These are phyloP conservation scores for Verruconis gallopava DNA, from an alignment of 2,329 filamentous ascomycete species.

Conservation along the genomic window DNA sequence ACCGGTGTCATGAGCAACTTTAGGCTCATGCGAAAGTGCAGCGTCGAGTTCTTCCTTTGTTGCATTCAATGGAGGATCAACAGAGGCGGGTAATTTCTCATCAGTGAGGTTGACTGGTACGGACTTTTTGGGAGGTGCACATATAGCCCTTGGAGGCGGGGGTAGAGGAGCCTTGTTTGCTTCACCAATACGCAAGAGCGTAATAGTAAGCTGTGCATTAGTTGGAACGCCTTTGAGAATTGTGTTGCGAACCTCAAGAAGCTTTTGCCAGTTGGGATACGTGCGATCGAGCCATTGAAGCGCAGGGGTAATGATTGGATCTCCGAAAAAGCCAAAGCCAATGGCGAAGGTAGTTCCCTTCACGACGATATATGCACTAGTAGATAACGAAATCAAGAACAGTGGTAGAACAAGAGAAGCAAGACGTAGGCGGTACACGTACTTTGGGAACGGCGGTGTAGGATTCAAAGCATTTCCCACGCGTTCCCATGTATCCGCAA, in stretches of 20 bases:
- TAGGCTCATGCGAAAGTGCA: conserved; percentile 39
- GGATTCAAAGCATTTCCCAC: conserved; percentile 44
- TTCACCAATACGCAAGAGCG: conserved; percentile 69
- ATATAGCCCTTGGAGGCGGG: conserved; percentile 35
- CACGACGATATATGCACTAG: conserved; percentile 37
- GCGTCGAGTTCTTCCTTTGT: conserved; percentile 51
- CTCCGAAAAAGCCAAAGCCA: conserved; percentile 71
- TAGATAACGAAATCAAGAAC: conserved; percentile 30
- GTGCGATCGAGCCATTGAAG: conserved; percentile 46
- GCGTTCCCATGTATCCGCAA: conserved; percentile 50
- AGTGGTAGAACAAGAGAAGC: conserved; percentile 33
- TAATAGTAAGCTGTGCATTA: conserved; percentile 72
- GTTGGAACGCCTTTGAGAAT: conserved; percentile 72
- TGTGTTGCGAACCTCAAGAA: conserved; percentile 62
- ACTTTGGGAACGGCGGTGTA: conserved; percentile 33
- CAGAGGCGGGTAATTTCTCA: conserved; percentile 37
- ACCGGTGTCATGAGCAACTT: conserved; percentile 33
- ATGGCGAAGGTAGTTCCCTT: conserved; percentile 53
- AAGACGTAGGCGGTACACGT: conserved; percentile 32
- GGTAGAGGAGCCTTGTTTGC: conserved; percentile 68
- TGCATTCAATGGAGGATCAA: conserved; percentile 46
- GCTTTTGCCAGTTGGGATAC: conserved; percentile 60
- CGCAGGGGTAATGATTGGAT: conserved; percentile 54
- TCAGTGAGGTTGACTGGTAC: conserved; percentile 36
- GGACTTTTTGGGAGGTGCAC: conserved; percentile 34